Evolutionary conservation across 2,329 filamentous ascomycete genomes (phyloP).

Genomic region (Fusarium illudens): DNA sequence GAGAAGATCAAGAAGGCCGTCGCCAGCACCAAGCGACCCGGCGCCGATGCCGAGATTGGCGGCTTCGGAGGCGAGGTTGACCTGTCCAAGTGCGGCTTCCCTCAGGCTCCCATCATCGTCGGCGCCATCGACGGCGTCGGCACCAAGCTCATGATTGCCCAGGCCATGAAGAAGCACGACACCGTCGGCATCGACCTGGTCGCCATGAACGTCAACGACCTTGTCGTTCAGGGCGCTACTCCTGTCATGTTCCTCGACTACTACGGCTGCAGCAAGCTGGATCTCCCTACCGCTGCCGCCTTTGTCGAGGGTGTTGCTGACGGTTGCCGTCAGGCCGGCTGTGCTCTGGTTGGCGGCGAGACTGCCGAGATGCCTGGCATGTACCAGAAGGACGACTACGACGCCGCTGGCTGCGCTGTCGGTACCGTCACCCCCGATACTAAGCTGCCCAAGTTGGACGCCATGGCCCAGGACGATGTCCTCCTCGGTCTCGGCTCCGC

Average conservation of each 20-base stretch:
- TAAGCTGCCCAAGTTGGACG: constrained; percentile 77
- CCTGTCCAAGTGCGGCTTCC: constrained; percentile 76
- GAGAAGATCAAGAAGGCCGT: constrained; percentile 91
- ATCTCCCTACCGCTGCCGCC: constrained; percentile 78
- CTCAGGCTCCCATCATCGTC: constrained; percentile 81
- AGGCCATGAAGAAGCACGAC: constrained; percentile 87
- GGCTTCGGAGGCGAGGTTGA: constrained; percentile 81
- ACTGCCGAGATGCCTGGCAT: constrained; percentile 99
- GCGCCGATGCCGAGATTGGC: constrained; percentile 92
- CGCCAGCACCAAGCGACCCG: constrained; percentile 82
- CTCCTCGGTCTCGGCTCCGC: constrained; percentile 86
- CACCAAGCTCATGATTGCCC: constrained; percentile 96
- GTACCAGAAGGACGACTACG: constrained; percentile 88
- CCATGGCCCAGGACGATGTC: constrained; percentile 84
- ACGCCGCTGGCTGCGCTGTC: constrained; percentile 89
- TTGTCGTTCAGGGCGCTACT: constrained; percentile 94
- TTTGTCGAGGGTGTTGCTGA: constrained; percentile 92
- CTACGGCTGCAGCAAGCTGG: constrained; percentile 90
- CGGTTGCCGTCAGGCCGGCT: constrained; percentile 85
- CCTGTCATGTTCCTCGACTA: constrained; percentile 98
- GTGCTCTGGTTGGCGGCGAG: constrained; percentile 94
- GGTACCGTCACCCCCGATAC: constrained; percentile 77
- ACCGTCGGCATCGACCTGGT: constrained; percentile 97
- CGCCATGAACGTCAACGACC: constrained; percentile 98
- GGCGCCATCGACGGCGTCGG: constrained; percentile 96